Base-by-base conservation (phyloP, 352 stramenopile species). In the Pythium diclinum region DNA sequence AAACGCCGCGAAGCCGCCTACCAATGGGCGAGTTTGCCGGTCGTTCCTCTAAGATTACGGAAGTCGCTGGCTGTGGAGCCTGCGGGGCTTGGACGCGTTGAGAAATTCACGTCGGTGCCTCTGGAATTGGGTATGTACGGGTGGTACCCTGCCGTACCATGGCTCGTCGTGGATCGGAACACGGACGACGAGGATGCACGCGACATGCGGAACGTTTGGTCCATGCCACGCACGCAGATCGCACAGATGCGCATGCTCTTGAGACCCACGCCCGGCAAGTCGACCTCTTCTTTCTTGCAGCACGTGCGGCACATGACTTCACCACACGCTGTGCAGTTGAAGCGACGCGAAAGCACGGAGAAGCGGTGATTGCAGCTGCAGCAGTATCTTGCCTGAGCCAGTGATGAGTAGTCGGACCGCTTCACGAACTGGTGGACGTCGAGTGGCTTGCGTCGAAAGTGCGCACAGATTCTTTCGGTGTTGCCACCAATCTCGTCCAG, bases 171-270 rank as follows among this genome's bases (percentile, higher is more conserved):
- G 1, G 56, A 61, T 2, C 30, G 25, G 23, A 53, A 21, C 21
- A 23, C 17, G 23, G 38, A 34, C 25, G 58, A 63, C 32, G 58
- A 30, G 33, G 33, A 38, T 13, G 33, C 33, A 7, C 58, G 44
- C 11, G 58, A 63, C 47, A 63, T 21, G n/a, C 58, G 58, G 58
- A 56, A 63, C 33, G 51, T 61, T 30, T 67, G 51, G 17, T 61
- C 60, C 46, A 67, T 57, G 25, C 60, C 60, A 33, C 60, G 60
- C 21, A 67, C 51, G 40, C 60, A 67, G 40, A 61, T 56, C 21
- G 53, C 61, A 48, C 76, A 83, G 58, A 81, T 74, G 6, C 68
- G 65, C n/a, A 79, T 69, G 10, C 46, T 60, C 30, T 61, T 76
- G 61, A 76, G 38, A 33, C 65, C 61, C 13, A 72, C 76, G 28